Base-by-base conservation (phyloP, 192 early-diverging fungal genomes). In the Paraglomus brasilianum region DNA sequence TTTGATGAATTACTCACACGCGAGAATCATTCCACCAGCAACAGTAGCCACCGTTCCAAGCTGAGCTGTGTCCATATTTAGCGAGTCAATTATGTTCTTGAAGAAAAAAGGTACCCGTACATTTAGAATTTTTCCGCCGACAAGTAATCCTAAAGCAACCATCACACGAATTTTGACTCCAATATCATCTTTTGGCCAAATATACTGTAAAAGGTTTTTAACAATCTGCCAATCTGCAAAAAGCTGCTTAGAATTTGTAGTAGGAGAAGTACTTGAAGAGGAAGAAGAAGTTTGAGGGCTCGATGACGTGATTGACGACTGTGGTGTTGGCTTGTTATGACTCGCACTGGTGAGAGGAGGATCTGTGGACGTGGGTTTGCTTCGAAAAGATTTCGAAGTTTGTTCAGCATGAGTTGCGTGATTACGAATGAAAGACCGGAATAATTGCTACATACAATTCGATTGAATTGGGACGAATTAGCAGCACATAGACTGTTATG, bases 91-190 rank as follows among this genome's bases (percentile, higher is more conserved):
- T 42, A 92, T 85, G 58, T 91, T 75, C 78, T 98, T 99, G 83
- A 99, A 99, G 69, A 92, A 87, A 52, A 96, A 90, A 0, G 97
- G 97, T 41, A 99, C 94, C 72, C 93, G 93, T 0, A 99, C 94
- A 67, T 94, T 98, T 39, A 98, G 75, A 14, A 94, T 63, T 80
- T 93, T 93, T 67, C 89, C 88, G 14, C 85, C 83, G n/a, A 97
- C 71, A 56, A 99, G 85, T 40, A 99, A 83, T 24, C 77, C 69
- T 40, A 99, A 58, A 0, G 97, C 95, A 10, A 87, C 72, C 0
- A 97, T 86, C 1, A 99, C 96, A 8, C 97, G 85, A 17, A 87
- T 77, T 73, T 95, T 96, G 8, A 93, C 90, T 5, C 87, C 86
- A 58, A 78, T 76, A 61, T 96, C 88, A 71, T 90, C 87, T 72